Evolutionary conservation across 1,139 yeast species (phyloP).

Genomic region (Spathaspora jeffriesii): DNA sequence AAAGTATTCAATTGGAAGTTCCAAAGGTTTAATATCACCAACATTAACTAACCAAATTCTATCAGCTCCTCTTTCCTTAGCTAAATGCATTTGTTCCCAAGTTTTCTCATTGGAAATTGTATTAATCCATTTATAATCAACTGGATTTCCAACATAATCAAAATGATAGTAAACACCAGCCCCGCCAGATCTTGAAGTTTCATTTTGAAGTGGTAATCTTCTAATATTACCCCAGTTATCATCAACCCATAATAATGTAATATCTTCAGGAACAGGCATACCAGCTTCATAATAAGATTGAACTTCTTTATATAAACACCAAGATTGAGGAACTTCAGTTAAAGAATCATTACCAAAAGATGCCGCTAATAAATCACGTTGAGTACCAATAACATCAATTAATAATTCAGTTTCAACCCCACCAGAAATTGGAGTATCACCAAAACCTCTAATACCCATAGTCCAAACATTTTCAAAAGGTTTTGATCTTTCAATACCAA

Average conservation of each 20-base stretch:
- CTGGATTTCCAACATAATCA: slow-evolving; percentile 19
- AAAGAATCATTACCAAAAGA: slow-evolving; percentile 13
- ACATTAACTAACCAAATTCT: slow-evolving; percentile 17
- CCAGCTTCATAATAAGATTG: slow-evolving; percentile 18
- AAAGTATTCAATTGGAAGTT: slow-evolving; percentile 16
- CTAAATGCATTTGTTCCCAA: slow-evolving; percentile 17
- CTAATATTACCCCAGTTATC: slow-evolving; percentile 20
- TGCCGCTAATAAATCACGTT: slow-evolving; percentile 13
- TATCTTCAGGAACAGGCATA: slow-evolving; percentile 19
- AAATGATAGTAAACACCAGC: slow-evolving; percentile 20
- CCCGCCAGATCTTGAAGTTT: slow-evolving; percentile 16
- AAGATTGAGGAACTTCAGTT: slow-evolving; percentile 16
- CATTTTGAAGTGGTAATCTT: slow-evolving; percentile 17
- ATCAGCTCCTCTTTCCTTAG: slow-evolving; percentile 13
- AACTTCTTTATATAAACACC: slow-evolving; percentile 20
- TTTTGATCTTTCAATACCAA: slow-evolving; percentile 16
- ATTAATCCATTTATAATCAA: slow-evolving; percentile 18
- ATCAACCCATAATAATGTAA: slow-evolving; percentile 19
- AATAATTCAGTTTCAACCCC: slow-evolving; percentile 14
- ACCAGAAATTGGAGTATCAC: slow-evolving; percentile 17
- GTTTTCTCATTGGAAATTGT: slow-evolving; percentile 14
- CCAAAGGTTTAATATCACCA: slow-evolving; percentile 17
- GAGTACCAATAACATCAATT: slow-evolving; percentile 14
- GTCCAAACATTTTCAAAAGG: slow-evolving; percentile 18
- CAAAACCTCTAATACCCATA: slow-evolving; percentile 20